These are phyloP conservation scores for Lachnellula suecica DNA, from an alignment of 2,329 filamentous ascomycete genomes.

Conservation along the genomic window DNA sequence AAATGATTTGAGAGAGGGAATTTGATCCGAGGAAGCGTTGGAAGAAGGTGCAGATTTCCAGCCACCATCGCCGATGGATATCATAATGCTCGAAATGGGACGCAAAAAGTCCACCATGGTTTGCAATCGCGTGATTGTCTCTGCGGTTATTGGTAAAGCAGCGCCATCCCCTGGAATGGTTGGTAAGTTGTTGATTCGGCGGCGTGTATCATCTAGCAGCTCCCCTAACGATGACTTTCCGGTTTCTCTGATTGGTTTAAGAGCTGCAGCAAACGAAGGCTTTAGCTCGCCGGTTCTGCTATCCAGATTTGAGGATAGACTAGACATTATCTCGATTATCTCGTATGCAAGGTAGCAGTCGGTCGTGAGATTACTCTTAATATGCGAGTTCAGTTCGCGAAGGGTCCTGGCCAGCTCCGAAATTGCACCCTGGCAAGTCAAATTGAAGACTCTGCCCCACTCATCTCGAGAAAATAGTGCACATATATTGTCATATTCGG, in stretches of 20 bases:
- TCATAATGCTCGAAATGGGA: conserved; percentile 85
- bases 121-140: conserved; percentile 84
- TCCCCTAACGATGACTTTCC: conserved; percentile 83
- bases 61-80: conserved; percentile 88
- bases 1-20: conserved; percentile 73
- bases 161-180: conserved; percentile 76
- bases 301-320: conserved; percentile 76
- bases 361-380: conserved; percentile 80
- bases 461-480: conserved; percentile 84
- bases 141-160: conserved; percentile 72
- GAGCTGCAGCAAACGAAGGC: conserved; percentile 74
- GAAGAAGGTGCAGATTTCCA: conserved; percentile 65
- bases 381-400: conserved; percentile 84
- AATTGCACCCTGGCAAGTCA: conserved; percentile 75
- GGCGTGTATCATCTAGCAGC: conserved; percentile 79
- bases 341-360: conserved; percentile 97
- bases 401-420: conserved; percentile 83
- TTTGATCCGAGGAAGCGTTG: conserved; percentile 59
- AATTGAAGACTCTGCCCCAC: conserved; percentile 75
- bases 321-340: conserved; percentile 85
- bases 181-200: conserved; percentile 63
- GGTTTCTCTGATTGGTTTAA: conserved; percentile 89
- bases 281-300: conserved; percentile 84
- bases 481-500: conserved; percentile 90
- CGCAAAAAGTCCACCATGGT: conserved; percentile 84